phyloP scores from a whole-genome alignment of 306 rosid species.

The Prunus kanzakura region DNA sequence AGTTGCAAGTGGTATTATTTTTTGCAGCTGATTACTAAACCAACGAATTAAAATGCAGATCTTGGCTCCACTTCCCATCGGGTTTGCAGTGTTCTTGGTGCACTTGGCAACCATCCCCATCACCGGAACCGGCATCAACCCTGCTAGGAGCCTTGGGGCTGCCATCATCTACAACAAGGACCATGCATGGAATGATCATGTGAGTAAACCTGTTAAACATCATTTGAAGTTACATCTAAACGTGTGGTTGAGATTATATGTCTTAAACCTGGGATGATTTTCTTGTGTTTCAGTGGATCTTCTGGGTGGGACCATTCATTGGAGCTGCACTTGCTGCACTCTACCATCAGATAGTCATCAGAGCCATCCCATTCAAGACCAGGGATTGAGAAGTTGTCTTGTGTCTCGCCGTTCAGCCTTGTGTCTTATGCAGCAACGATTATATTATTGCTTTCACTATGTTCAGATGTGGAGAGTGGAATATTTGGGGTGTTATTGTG shows the following conservation, averaged over 20 bases:
- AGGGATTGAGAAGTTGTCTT: constrained; percentile 13
- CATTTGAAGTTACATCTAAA: not conserved
- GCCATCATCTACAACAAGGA: constrained; percentile 40
- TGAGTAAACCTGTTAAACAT: constrained; percentile 4
- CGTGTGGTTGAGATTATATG: not conserved
- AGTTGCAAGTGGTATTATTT: not conserved
- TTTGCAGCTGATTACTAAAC: not conserved
- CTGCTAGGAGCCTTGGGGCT: constrained; percentile 50
- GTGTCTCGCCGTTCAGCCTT: not conserved
- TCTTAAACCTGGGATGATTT: not conserved
- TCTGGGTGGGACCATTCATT: constrained; percentile 58
- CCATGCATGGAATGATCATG: constrained; percentile 44
- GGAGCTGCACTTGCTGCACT: constrained; percentile 62
- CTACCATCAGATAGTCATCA: constrained; percentile 47
- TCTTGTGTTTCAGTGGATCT: constrained; percentile 43
- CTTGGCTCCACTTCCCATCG: constrained; percentile 49
- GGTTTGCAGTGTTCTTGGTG: constrained; percentile 45
- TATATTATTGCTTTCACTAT: not conserved
- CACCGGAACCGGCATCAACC: constrained; percentile 47
- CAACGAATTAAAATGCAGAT: constrained; percentile 18
- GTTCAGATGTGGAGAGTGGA: not conserved
- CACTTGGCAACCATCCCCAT: constrained; percentile 50
- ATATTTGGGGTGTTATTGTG: constrained; percentile 14
- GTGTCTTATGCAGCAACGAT: not conserved
- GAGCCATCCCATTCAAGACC: constrained; percentile 45